These are phyloP conservation scores for Mercurialis annua DNA, from an alignment of 345 rosid species.

Conservation along the genomic window DNA sequence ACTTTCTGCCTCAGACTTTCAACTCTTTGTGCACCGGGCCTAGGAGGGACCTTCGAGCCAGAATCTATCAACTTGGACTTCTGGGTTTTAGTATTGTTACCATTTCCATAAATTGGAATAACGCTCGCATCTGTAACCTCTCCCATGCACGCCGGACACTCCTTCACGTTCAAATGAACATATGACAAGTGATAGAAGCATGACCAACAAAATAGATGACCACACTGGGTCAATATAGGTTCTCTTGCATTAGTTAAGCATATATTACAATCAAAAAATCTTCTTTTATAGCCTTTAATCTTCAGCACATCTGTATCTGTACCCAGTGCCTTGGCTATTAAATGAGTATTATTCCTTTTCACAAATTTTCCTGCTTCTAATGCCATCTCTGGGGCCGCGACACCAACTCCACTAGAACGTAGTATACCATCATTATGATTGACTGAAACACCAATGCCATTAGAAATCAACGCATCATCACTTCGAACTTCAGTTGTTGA, in stretches of 20 bases:
- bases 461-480: constrained; percentile 2
- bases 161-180: constrained; percentile 20
- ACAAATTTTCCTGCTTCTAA: constrained; percentile 23
- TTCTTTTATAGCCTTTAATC: constrained; percentile 24
- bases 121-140: constrained; percentile 44
- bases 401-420: constrained; percentile 15
- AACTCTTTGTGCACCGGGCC: constrained; percentile 53
- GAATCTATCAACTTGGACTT: constrained; percentile 34
- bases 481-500: constrained; percentile 21
- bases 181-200: constrained; percentile 23
- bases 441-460: constrained; percentile 15
- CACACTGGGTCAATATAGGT: constrained; percentile 25
- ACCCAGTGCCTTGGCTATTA: constrained; percentile 45
- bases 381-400: constrained; percentile 26
- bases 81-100: constrained; percentile 16
- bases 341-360: constrained; percentile 25
- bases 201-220: constrained; percentile 32
- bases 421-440: too few relatives aligned
- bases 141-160: constrained; percentile 41
- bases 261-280: constrained; percentile 29
- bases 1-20: constrained; percentile 51
- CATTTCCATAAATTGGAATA: constrained; percentile 59
- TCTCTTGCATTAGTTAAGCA: constrained; percentile 25
- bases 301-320: constrained; percentile 17
- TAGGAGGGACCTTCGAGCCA: constrained; percentile 42